Base-by-base conservation (phyloP, 192 early-diverging fungal genomes). In the Umbelopsis ramanniana region DNA sequence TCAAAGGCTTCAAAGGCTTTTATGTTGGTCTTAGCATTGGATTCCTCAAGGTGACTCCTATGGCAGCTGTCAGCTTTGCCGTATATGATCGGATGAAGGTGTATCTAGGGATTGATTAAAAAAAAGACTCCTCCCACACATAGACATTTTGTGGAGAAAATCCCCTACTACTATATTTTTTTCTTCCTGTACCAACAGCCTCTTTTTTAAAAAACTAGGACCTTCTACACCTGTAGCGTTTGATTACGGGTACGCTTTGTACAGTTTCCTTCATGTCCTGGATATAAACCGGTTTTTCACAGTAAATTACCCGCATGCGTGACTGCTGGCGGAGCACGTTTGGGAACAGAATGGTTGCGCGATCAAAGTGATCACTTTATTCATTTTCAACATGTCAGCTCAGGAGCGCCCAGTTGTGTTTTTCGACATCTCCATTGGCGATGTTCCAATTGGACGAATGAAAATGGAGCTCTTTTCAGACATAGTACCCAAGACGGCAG, bases 21-120 rank as follows among this genome's bases (percentile, higher is more conserved):
- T 99, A 91, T 88, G 95, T 99, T 14, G 97, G 97, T n/a, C 83
- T 99, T 52, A 94, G 89, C 33, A 99, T 99, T 78, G 97, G 97
- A 40, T 99, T 94, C 78, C 77, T 99, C 74, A 99, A 99, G 79
- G 92, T 99, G 4, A 88, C 89, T 33, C 97, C 97, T 0, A 96
- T 99, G 95, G 88, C 89, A 72, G 95, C 93, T 8, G 89, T 96
- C 21, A 89, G 87, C 21, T 97, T 97, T 81, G 91, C 88, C 69
- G 88, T 89, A 0, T 99, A 99, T 79, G 92, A 96, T 74, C 77
- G 77, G 63, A 89, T 90, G 90, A 96, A 95, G 81, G 47, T 74
- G 45, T 38, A 79, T n/a, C 67, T 89, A 23, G 76, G 82, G n/a
- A 83, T 88, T 26, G 78, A 81, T 55, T 88, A 78, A 76, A 50